phyloP scores from a whole-genome alignment of 768 basidiomycete species.

The Mrakia hoshinonis region DNA sequence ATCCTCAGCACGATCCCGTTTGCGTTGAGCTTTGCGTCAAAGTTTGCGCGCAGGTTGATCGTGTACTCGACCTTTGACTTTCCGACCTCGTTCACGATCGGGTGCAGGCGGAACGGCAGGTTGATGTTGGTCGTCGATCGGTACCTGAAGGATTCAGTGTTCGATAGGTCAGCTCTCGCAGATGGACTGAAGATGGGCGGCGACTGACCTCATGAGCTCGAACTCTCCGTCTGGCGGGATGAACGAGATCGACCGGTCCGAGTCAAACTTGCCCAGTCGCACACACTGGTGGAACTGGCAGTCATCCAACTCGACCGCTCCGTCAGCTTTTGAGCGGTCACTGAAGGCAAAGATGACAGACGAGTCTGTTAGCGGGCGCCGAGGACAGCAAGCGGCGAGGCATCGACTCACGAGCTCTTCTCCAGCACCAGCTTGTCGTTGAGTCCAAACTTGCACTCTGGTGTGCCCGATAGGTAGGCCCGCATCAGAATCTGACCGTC shows the following conservation, averaged over 20 bases:
- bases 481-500: conserved; percentile 98
- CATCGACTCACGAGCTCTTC: conserved; percentile 45
- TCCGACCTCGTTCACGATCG: conserved; percentile 81
- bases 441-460: conserved; percentile 96
- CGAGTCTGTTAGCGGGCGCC: too few species aligned
- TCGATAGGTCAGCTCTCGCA: neutral
- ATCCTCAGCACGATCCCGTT: conserved; percentile 86
- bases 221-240: conserved; percentile 98
- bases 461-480: conserved; percentile 86
- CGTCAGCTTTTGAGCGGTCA: conserved; percentile 38
- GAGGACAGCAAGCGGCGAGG: neutral
- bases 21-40: conserved; percentile 83
- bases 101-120: conserved; percentile 77
- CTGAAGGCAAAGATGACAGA: neutral
- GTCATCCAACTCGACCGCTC: conserved; percentile 89
- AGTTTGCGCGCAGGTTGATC: conserved; percentile 76
- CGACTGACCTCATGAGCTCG: conserved; percentile 80
- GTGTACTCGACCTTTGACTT: conserved; percentile 86
- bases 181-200: neutral
- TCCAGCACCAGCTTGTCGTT: conserved; percentile 98
- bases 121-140: conserved; percentile 94
- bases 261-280: conserved; percentile 85
- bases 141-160: conserved; percentile 52
- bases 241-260: conserved; percentile 87
- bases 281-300: conserved; percentile 99